These are phyloP conservation scores for Fraxinus latifolia DNA, from an alignment of 305 asterid species.

Conservation along the genomic window DNA sequence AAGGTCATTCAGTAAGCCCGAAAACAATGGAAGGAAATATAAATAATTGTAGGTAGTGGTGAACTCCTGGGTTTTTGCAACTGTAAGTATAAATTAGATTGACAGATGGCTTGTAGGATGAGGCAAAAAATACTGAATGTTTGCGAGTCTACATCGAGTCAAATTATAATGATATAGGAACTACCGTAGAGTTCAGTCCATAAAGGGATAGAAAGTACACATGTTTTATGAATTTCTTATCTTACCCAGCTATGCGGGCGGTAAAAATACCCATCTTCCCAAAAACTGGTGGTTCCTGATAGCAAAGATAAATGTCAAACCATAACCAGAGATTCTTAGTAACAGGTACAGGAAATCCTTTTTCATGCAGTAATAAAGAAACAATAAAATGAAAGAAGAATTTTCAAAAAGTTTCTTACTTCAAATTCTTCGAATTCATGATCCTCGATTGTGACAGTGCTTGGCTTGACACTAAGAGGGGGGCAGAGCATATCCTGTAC, in stretches of 20 bases:
- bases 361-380: background rate
- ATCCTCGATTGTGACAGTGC: slow-evolving; percentile 63
- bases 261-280: slow-evolving; percentile 74
- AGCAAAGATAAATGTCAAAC: slow-evolving; percentile 26
- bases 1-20: slow-evolving; percentile 9
- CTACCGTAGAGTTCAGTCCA: background rate
- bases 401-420: slow-evolving; percentile 40
- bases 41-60: background rate
- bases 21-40: background rate
- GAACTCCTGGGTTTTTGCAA: background rate
- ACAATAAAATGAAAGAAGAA: background rate
- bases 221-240: slow-evolving; percentile 8
- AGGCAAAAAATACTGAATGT: background rate
- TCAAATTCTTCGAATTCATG: slow-evolving; percentile 86
- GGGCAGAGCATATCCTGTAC: slow-evolving; percentile 86
- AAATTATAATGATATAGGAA: background rate
- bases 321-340: slow-evolving; percentile 20
- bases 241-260: slow-evolving; percentile 80
- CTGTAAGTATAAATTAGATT: background rate
- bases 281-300: slow-evolving; percentile 88
- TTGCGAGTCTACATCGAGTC: background rate
- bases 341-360: background rate
- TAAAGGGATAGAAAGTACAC: background rate
- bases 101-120: background rate
- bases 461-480: slow-evolving; percentile 64